These are phyloP conservation scores for Sextonia rubra DNA, from an alignment of 164 flowering plant genomes.

Conservation along the genomic window DNA sequence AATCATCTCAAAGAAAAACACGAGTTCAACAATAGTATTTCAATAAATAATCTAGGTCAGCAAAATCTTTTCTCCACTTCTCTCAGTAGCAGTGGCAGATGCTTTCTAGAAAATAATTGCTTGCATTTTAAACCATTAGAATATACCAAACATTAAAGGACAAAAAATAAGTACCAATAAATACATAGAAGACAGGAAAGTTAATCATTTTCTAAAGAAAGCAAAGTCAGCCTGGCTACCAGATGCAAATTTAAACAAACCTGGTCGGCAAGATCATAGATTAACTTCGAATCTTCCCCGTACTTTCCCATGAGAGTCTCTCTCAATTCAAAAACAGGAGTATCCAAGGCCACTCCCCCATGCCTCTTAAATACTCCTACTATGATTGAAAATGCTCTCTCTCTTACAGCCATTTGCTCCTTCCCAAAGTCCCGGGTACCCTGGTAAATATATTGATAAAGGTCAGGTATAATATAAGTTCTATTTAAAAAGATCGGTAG, in stretches of 20 bases:
- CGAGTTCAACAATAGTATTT: no score
- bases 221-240: background rate
- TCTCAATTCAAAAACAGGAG: slow-evolving; percentile 89
- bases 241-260: slow-evolving; percentile 24
- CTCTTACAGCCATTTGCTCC: slow-evolving; percentile 88
- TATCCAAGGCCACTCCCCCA: slow-evolving; percentile 83
- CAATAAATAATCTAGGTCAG: background rate
- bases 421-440: slow-evolving; percentile 97
- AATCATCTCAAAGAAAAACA: no score
- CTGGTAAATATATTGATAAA: slow-evolving; percentile 25
- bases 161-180: no score
- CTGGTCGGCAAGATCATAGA: slow-evolving; percentile 99
- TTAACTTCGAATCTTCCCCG: slow-evolving; percentile 95
- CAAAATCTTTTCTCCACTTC: background rate
- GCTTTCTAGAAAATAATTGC: background rate
- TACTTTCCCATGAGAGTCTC: slow-evolving; percentile 97
- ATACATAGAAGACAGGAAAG: background rate
- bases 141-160: background rate
- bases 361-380: slow-evolving; percentile 77
- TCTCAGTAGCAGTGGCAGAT: no score
- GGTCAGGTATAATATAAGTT: no score
- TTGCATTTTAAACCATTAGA: background rate
- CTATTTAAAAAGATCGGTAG: background rate
- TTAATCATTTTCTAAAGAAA: background rate
- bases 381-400: slow-evolving; percentile 71